Evolutionary conservation across 768 basidiomycete genomes (phyloP).

Genomic region (Chlorophyllum brunneum): DNA sequence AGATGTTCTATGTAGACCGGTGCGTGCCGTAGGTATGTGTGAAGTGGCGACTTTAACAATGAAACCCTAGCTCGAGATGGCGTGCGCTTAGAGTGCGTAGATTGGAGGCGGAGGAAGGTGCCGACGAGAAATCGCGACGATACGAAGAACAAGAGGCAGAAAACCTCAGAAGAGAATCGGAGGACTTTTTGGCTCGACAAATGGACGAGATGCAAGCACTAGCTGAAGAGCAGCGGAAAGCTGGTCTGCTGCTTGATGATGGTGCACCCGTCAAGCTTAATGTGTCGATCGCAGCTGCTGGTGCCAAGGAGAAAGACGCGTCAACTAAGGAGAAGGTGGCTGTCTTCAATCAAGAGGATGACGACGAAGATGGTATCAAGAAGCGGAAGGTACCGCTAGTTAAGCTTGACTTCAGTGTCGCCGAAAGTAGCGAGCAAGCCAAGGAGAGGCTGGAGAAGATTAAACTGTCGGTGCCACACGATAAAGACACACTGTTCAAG

Average conservation of each 20-base stretch:
- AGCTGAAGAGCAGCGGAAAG: slow-evolving; percentile 86
- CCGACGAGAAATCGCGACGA: slow-evolving; percentile 77
- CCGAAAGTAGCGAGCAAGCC: slow-evolving; percentile 74
- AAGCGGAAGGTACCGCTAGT: slow-evolving; percentile 86
- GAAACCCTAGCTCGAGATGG: slow-evolving; percentile 77
- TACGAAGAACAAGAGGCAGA: slow-evolving; percentile 86
- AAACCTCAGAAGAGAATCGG: slow-evolving; percentile 84
- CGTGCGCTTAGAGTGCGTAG: slow-evolving; percentile 68
- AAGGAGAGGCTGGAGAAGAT: slow-evolving; percentile 80
- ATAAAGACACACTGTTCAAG: slow-evolving; percentile 78
- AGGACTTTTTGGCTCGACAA: slow-evolving; percentile 88
- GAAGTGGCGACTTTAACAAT: neutral
- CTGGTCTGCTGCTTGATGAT: slow-evolving; percentile 87
- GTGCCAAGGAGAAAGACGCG: slow-evolving; percentile 39
- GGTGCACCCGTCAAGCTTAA: slow-evolving; percentile 87
- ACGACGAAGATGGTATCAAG: slow-evolving; percentile 82
- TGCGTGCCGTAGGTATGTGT: slow-evolving; percentile 28
- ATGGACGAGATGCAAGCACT: slow-evolving; percentile 96
- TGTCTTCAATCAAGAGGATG: slow-evolving; percentile 77
- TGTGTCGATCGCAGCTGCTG: slow-evolving; percentile 59
- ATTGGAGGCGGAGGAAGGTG: slow-evolving; percentile 73
- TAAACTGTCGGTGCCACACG: slow-evolving; percentile 65
- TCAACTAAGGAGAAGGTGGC: slow-evolving; percentile 49
- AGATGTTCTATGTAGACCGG: slow-evolving; percentile 91
- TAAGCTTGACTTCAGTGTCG: slow-evolving; percentile 85